Conservation (phyloP, 1,284 basidiomycete genomes). For the Ustilago shanxiensis region DNA sequence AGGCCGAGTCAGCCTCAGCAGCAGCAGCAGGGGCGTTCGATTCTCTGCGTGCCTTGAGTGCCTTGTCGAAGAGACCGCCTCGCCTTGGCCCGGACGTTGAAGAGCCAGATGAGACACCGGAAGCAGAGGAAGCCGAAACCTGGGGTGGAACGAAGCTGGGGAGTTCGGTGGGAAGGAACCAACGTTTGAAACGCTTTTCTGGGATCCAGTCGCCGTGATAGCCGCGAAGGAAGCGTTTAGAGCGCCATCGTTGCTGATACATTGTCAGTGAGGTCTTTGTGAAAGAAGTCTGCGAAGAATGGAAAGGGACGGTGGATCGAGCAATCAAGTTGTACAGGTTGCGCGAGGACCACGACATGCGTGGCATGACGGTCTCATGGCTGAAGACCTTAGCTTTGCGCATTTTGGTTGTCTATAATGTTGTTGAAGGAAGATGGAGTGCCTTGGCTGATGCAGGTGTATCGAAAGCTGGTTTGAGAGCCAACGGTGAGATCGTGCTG, state of each 20-base stretch:
- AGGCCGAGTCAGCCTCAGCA: conserved; percentile 8
- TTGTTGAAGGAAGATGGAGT: neutral
- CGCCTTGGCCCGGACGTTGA: conserved; percentile 31
- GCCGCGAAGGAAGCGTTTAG: conserved; percentile 88
- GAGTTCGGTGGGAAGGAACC: conserved; percentile 88
- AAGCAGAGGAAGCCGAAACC: conserved; percentile 58
- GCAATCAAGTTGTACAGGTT: conserved; percentile 83
- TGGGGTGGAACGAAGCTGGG: conserved; percentile 78
- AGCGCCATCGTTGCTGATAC: conserved; percentile 91
- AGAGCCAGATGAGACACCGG: conserved; percentile 21
- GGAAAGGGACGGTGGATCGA: conserved; percentile 69
- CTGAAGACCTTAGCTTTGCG: conserved; percentile 64
- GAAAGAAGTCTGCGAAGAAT: conserved; percentile 74
- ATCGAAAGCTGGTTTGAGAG: neutral
- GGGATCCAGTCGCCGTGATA: conserved; percentile 97
- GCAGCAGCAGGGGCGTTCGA: conserved; percentile 4
- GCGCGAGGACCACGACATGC: conserved; percentile 77
- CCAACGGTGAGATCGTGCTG: too few species aligned
- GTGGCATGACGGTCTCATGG: conserved; percentile 62
- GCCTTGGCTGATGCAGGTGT: neutral
- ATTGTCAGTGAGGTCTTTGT: conserved; percentile 77
- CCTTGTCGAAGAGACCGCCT: conserved; percentile 43
- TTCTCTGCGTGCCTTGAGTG: conserved; percentile 42
- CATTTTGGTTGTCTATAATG: conserved; percentile 42
- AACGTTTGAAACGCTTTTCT: conserved; percentile 92